Percentiles rank a stretch among this genome's conserved stretches.
phyloP scores from a whole-genome alignment of 2,329 filamentous ascomycete genomes.

The Phaeophleospora eucalypticola region DNA sequence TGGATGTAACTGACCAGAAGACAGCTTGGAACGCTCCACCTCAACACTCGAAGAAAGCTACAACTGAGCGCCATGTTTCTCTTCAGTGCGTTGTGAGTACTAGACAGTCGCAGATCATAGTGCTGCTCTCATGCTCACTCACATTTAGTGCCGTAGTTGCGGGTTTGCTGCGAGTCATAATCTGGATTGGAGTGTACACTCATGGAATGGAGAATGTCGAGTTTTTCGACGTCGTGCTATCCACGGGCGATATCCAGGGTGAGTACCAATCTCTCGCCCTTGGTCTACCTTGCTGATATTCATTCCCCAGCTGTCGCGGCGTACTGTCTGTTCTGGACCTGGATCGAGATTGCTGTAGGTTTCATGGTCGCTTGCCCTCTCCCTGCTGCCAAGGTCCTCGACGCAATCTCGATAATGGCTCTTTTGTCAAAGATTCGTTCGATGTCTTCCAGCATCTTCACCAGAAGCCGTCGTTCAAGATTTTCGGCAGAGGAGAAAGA shows the following conservation, averaged over 20 bases:
- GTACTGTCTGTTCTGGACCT: constrained; percentile 12
- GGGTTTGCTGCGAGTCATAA: constrained; percentile 14
- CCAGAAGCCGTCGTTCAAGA: too few species aligned
- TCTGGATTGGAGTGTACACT: constrained; percentile 7
- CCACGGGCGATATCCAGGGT: not conserved
- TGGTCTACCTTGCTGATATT: not conserved
- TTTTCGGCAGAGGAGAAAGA: too few species aligned
- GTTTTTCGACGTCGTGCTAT: not conserved
- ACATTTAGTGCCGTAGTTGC: constrained; percentile 11
- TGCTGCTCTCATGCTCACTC: not conserved
- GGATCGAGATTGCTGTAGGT: constrained; percentile 14
- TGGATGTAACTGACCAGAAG: not conserved
- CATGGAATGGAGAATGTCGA: constrained; percentile 7
- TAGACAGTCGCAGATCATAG: too few species aligned
- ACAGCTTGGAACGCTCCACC: constrained; percentile 9
- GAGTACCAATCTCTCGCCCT: not conserved
- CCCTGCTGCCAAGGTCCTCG: constrained; percentile 10
- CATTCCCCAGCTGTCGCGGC: constrained; percentile 6
- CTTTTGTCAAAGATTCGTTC: not conserved
- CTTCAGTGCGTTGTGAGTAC: constrained; percentile 13
- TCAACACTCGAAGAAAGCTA: constrained; percentile 9
- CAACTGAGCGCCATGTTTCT: constrained; percentile 13
- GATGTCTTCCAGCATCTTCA: not conserved
- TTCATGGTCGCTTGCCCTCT: constrained; percentile 15
- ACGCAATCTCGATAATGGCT: constrained; percentile 6